Base-by-base conservation (phyloP, 306 rosid genomes). In the Trifolium fragiferum region DNA sequence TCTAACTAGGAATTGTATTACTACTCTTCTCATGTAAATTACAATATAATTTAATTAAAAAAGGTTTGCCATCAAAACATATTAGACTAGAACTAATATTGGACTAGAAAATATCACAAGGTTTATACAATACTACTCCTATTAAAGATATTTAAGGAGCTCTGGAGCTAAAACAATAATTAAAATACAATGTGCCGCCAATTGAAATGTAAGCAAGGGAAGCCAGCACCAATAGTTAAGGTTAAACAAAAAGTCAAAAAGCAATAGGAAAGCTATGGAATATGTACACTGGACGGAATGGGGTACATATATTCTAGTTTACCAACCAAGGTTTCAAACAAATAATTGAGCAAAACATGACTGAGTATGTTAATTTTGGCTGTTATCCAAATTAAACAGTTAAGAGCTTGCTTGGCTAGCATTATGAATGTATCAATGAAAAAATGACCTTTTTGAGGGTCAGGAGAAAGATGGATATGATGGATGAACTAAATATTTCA, bases 401-500 rank as follows among this genome's bases (percentile, higher is more conserved):
- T 18, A 70, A 47, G 40, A 18, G 33, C 27, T 44, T 57, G 43
- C 59, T 70, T 60, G 4, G 1, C 66, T 60, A n/a, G 50, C 14
- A 65, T 35, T 35, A 25, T 30, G 32, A 60, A 60, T 25, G 57
- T 55, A 15, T 78, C 13, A 5, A 60, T 4, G 10, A 59, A 46
- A 60, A 19, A 30, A n/a, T n/a, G 6, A 14, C 20, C 43, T 35
- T 13, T 73, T 20, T 0, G 18, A 30, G 51, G 33, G 59, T 30
- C 14, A 38, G 55, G 18, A 15, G 63, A 47, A 18, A 33, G 59
- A 16, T 68, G 27, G 30, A 46, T 74, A 55, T 44, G 57, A 75
- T 30, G 73, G 74, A 69, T 10, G 59, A 27, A 54, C 72, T 67
- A 1, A 75, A 78, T 44, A 66, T 12, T 77, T 65, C 66, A 72